phyloP scores from a whole-genome alignment of 768 basidiomycete species.

The Clavulina sp. region DNA sequence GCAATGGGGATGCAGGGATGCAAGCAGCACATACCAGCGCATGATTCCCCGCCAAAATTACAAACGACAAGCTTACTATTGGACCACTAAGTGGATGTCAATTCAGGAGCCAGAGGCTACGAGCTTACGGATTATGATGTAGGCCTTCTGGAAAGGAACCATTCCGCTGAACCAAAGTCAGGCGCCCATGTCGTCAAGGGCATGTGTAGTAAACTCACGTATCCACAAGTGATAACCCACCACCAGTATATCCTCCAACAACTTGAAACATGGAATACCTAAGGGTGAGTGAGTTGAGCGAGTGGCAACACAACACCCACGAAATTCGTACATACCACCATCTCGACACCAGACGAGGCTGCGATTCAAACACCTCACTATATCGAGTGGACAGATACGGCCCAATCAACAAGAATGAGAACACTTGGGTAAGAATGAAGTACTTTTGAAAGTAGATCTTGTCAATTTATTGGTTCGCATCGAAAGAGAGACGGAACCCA shows the following conservation, averaged over 20 bases:
- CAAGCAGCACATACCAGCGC: neutral
- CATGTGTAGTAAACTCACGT: conserved; percentile 53
- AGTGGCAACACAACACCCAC: neutral
- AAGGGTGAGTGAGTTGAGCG: neutral
- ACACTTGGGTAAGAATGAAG: conserved; percentile 48
- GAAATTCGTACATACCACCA: conserved; percentile 34
- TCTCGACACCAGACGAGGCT: conserved; percentile 37
- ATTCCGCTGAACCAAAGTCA: neutral
- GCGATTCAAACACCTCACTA: conserved; percentile 33
- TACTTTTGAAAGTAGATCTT: conserved; percentile 34
- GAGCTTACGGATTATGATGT: neutral
- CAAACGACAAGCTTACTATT: neutral
- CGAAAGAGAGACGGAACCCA: conserved; percentile 24
- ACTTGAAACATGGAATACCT: conserved; percentile 81
- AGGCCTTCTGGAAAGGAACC: neutral
- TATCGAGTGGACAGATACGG: conserved; percentile 49
- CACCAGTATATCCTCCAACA: conserved; percentile 74
- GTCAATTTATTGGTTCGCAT: neutral
- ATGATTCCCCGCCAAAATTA: neutral
- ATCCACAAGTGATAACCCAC: conserved; percentile 75
- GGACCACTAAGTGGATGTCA: neutral
- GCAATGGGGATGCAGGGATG: neutral
- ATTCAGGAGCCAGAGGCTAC: neutral
- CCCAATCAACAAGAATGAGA: conserved; percentile 57
- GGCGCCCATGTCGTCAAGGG: neutral